Evolutionary conservation across 106 monocot species (phyloP), one percentile per base, ranked within the genome.

Genomic region (Agapanthus africanus): DNA sequence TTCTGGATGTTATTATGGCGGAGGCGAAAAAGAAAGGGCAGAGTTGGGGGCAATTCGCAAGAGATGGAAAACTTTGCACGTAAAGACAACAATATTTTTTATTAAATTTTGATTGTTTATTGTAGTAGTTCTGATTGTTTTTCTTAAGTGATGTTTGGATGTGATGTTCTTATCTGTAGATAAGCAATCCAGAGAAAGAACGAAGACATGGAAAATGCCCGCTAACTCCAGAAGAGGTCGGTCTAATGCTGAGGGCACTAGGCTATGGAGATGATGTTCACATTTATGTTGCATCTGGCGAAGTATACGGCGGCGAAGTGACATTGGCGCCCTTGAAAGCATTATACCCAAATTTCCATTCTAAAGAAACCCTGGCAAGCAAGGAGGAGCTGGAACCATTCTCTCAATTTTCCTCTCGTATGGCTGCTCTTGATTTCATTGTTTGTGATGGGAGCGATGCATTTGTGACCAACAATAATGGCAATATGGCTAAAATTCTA

Each of bases 1-100:
- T 78, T 99, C 97, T 84, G 97, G 97, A 21, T 99, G 97, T 79
- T 87, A 99, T 73, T 99, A 92, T 81, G 97, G 92, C 37, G 97
- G 97, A 39, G 97, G 92, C 64, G 92, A 90, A 23, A 99, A 87
- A 49, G 97, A 99, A 84, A 89, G 82, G 70, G 85, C 9, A 31
- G 97, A 99, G 49, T 54, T 99, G 28, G 79, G 85, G 35, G 73
- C 78, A 19, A 92, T 99, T 40, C 86, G 97, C 56, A 99, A 85
- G 75, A 84, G 97, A 33, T 99, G 97, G 97, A 92, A 92, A 74
- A 90, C 84, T 5, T 83, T 99, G 63, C 92, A 87, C 81, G 97
- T 99, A 79, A 87, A 76, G 40, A 10, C 22, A 33, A 18, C 40
- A 39, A 3, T 49, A 6, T 65, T 38, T 56, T 16, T 14, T 59